Base-by-base conservation (phyloP, 495 filamentous ascomycete genomes). In the Neurospora sp. region DNA sequence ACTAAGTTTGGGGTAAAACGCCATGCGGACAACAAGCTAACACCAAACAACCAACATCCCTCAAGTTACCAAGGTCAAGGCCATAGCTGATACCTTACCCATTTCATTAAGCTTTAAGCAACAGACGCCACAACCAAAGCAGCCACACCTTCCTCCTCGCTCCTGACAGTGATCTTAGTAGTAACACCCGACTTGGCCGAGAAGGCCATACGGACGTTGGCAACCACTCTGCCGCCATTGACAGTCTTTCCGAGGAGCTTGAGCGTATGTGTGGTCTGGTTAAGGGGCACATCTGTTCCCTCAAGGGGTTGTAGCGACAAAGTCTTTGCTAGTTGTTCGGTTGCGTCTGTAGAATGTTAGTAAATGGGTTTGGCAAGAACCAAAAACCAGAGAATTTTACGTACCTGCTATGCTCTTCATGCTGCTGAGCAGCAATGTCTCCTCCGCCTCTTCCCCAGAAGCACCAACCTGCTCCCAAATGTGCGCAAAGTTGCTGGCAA, bases 211-310 rank as follows among this genome's bases (percentile, higher is more conserved):
- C 93, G 89, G 75, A 98, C 88, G 73, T 91, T 89, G 70, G 92
- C 92, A 42, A 93, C 94, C 3, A 99, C 94, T 75, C 90, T 90
- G 75, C 96, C 96, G 39, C 96, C 96, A 37, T 87, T 91, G 75
- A 98, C 90, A 27, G 95, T 97, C 89, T 96, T 98, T 78, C 96
- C 96, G 80, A 96, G 94, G 31, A 99, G 88, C 84, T 97, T 98
- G 78, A 99, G 89, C 11, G 93, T 93, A 83, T 99, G 96, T 73
- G 94, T 98, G 74, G 91, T 93, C 79, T 90, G 90, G 79, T 89
- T 96, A 73, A 96, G 87, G 16, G 92, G 90, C 37, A 99, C 89
- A 74, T 98, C 95, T 18, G 91, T 96, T 72, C 96, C 96, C 79
- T 98, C 96, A 23, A 99, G 87, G 27, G 96, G 93, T 82, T 98